These are phyloP conservation scores for Epicoccum sorghinum DNA, from an alignment of 2,329 filamentous ascomycete species.

Conservation along the genomic window DNA sequence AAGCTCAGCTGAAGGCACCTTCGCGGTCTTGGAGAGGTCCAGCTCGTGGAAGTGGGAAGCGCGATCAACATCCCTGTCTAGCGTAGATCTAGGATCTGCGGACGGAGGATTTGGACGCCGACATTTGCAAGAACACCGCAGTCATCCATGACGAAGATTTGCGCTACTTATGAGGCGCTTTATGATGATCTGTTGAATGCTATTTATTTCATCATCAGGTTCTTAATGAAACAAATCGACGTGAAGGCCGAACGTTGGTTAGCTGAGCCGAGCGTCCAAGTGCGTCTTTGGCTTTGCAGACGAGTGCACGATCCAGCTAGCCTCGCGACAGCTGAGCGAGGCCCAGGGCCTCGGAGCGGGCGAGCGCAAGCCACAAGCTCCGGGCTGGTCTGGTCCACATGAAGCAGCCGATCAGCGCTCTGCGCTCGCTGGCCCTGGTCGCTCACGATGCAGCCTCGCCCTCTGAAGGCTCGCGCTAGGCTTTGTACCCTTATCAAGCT, in stretches of 20 bases:
- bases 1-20: slow-evolving; percentile 10
- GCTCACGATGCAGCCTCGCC: slow-evolving; percentile 33
- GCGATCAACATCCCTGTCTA: slow-evolving; percentile 11
- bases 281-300: slow-evolving; percentile 9
- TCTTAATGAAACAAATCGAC: slow-evolving; percentile 2
- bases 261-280: slow-evolving; percentile 1
- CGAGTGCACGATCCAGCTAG: slow-evolving; percentile 17
- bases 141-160: slow-evolving; percentile 11
- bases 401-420: slow-evolving; percentile 23
- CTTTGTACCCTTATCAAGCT: slow-evolving; percentile 20
- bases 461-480: slow-evolving; percentile 30
- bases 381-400: slow-evolving; percentile 10
- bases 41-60: neutral
- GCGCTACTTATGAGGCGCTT: slow-evolving; percentile 2
- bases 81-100: slow-evolving; percentile 16
- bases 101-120: neutral
- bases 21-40: slow-evolving; percentile 3
- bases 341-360: slow-evolving; percentile 21
- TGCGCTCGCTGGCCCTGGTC: slow-evolving; percentile 22
- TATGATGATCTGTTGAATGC: neutral
- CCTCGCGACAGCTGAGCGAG: slow-evolving; percentile 24
- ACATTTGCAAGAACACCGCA: neutral
- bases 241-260: slow-evolving; percentile 8
- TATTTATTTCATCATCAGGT: slow-evolving; percentile 8
- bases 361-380: slow-evolving; percentile 32